These are phyloP conservation scores for Lipomyces lipofer DNA, from an alignment of 805 yeast genomes.

Conservation along the genomic window DNA sequence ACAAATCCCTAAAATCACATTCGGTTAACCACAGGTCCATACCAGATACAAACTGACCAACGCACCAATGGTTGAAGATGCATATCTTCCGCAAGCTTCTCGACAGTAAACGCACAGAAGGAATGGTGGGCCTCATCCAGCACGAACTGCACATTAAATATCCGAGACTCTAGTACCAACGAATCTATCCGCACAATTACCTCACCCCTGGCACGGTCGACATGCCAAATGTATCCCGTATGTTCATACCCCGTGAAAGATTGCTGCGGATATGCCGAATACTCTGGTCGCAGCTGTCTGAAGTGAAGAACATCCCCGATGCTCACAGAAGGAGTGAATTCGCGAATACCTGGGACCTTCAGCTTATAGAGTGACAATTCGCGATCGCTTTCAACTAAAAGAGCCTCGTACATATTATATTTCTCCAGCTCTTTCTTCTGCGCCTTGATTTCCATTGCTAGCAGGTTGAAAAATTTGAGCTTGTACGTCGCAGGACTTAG, in stretches of 20 bases:
- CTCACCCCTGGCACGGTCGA: constrained; percentile 21
- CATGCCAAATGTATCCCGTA: constrained; percentile 22
- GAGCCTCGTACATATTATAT: constrained; percentile 19
- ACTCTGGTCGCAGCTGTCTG: constrained; percentile 25
- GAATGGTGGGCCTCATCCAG: constrained; percentile 5
- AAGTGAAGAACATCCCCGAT: constrained; percentile 20
- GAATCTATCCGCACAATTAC: constrained; percentile 22
- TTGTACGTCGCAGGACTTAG: constrained; percentile 7
- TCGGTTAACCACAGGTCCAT: background rate
- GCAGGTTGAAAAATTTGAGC: constrained; percentile 5
- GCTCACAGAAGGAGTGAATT: constrained; percentile 24
- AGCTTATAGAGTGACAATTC: constrained; percentile 12
- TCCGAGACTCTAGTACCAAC: constrained; percentile 13
- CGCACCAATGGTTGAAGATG: background rate
- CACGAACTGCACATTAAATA: constrained; percentile 22
- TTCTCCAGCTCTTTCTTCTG: constrained; percentile 10
- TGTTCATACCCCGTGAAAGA: constrained; percentile 23
- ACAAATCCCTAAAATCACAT: constrained; percentile 11
- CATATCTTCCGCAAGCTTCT: constrained; percentile 6
- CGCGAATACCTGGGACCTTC: constrained; percentile 26
- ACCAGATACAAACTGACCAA: background rate
- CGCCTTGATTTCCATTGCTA: constrained; percentile 18
- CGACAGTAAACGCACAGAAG: constrained; percentile 6
- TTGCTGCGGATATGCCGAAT: constrained; percentile 5
- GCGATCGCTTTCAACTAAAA: constrained; percentile 2